Evolutionary conservation across 2,329 filamentous ascomycete species (phyloP), one percentile per base, ranked within the genome.

Genomic region (Epichloe baconii): DNA sequence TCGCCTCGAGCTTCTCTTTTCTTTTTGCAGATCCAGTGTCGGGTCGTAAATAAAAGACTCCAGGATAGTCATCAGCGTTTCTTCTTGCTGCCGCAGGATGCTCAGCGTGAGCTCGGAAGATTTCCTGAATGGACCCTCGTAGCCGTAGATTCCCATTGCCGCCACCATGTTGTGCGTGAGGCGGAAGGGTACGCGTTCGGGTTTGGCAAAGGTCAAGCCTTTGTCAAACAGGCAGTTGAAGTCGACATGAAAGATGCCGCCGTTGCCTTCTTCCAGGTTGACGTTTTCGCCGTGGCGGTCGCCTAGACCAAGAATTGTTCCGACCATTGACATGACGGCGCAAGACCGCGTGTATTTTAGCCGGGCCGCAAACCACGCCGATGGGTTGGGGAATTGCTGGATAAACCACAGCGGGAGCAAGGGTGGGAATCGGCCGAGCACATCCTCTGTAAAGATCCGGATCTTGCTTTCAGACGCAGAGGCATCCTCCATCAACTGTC

Each of bases 171-270:
- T 98, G 74, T 96, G 91, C 4, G 93, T 98, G 42, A 98, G 76
- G 15, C 94, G 86, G 75, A 98, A 99, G 2, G 93, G 94, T 1
- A 98, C 93, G 34, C 86, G 76, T 68, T 99, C 93, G 0, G 93
- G 91, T 66, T 94, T 95, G 55, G 89, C 85, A 64, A 98, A 97
- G 0, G 90, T 96, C 41, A 91, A 78, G 1, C 93, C 93, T 63
- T 98, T 98, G 72, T 98, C 94, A 66, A 99, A 99, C 4, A 98
- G 81, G 67, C 94, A 98, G 70, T 98, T 98, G 76, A 99, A 98
- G 69, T 98, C 93, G 44, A 99, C 94, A 68, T 99, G 93, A 68
- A 98, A 87, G 2, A 95, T 83, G 48, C 91, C 91, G 44, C 94
- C 93, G 57, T 89, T 94, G 52, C 86, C 85, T 70, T 97, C 88